A percentile compares a stretch with the other conserved stretches of the same genome.
phyloP scores from a whole-genome alignment of 805 yeast genomes.

The Lipomyces mesembrius region DNA sequence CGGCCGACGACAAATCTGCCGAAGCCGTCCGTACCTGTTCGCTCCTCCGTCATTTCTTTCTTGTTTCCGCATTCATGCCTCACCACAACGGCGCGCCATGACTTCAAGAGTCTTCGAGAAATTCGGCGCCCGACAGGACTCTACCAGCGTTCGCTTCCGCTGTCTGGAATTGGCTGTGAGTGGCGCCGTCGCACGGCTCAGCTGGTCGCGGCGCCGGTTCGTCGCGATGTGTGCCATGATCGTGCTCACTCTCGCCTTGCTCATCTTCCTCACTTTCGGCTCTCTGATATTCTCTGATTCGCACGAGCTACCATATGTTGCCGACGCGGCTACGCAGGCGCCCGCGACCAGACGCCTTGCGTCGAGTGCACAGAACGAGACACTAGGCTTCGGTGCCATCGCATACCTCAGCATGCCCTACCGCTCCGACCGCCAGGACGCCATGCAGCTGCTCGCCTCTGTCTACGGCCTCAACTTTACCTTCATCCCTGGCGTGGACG shows the following conservation, averaged over 20 bases:
- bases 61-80: too few species aligned
- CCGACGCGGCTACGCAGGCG: too few species aligned
- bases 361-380: conserved; percentile 14
- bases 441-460: conserved; percentile 21
- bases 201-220: conserved; percentile 62
- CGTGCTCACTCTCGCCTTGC: neutral
- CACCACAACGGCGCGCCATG: too few species aligned
- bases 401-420: conserved; percentile 26
- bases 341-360: neutral
- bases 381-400: conserved; percentile 30
- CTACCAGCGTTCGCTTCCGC: conserved; percentile 44
- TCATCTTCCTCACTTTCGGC: neutral
- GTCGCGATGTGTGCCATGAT: neutral
- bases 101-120: neutral
- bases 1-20: too few species aligned
- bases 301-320: too few species aligned
- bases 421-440: conserved; percentile 30
- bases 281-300: too few species aligned
- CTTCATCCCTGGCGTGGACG: conserved; percentile 24
- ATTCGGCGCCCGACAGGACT: neutral
- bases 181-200: conserved; percentile 67
- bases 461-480: conserved; percentile 20
- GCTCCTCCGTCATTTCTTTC: too few species aligned
- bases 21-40: too few species aligned
- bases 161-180: conserved; percentile 83